phyloP scores from a whole-genome alignment of 1,284 basidiomycete genomes.

The Leucoagaricus sp. region DNA sequence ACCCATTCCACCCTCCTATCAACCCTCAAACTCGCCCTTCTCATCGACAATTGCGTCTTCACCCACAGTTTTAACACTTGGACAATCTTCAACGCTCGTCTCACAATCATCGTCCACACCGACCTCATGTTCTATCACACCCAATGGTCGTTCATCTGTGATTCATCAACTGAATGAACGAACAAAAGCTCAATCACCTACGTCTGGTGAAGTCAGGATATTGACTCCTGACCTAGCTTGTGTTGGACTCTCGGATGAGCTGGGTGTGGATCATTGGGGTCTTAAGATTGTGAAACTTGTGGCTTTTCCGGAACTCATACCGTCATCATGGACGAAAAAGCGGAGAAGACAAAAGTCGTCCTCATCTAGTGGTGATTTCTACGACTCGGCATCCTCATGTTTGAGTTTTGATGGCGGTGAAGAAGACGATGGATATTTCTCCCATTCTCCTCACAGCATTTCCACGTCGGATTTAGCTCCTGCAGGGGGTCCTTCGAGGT shows the following conservation, averaged over 20 bases:
- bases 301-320: conserved; percentile 71
- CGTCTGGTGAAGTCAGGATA: conserved; percentile 48
- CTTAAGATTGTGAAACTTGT: conserved; percentile 75
- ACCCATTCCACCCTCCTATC: conserved; percentile 32
- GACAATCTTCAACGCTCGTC: conserved; percentile 17
- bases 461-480: conserved; percentile 27
- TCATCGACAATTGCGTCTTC: conserved; percentile 31
- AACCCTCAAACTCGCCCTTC: conserved; percentile 33
- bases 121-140: not conserved
- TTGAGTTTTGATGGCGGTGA: conserved; percentile 27
- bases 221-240: conserved; percentile 56
- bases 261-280: conserved; percentile 64
- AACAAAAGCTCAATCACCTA: conserved; percentile 48
- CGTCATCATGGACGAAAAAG: conserved; percentile 23
- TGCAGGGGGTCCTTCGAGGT: not conserved
- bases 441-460: conserved; percentile 47
- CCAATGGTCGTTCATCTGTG: not conserved
- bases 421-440: conserved; percentile 57
- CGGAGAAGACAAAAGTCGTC: not conserved
- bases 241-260: conserved; percentile 61
- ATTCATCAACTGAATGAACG: conserved; percentile 14
- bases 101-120: not conserved
- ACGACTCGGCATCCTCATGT: conserved; percentile 16
- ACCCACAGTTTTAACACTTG: conserved; percentile 44
- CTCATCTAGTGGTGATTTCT: not conserved